Evolutionary conservation across 2,329 filamentous ascomycete genomes (phyloP), one percentile per base, ranked within the genome.

Genomic region (Curvularia verruculosa): DNA sequence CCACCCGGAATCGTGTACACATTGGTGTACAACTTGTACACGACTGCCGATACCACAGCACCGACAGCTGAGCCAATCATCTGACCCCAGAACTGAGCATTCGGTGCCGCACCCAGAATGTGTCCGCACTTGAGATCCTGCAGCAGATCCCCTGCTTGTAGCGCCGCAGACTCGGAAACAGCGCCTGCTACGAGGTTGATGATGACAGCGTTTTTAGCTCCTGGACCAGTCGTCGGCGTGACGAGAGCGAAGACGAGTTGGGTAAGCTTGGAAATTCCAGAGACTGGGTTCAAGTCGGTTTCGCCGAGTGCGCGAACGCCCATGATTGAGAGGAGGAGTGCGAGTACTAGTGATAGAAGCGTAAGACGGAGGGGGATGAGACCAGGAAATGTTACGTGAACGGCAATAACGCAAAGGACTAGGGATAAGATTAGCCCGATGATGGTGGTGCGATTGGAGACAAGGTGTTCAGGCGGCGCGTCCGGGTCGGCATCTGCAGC

Each of bases 121-220:
- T 99, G 93, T 0, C 95, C 95, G 0, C 95, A 97, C 76, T 99
- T 99, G 28, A 99, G 84, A 73, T 99, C 95, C 74, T 99, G 95
- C 85, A 99, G 91, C 53, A 99, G 86, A 75, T 99, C 95, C 8
- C 95, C 95, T 2, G 95, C 94, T 80, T 99, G 95, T 4, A 98
- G 82, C 3, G 95, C 95, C 5, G 95, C 90, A 3, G 88, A 87
- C 75, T 93, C 90, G 10, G 87, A 89, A 28, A 99, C 88, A 0
- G 95, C 95, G 8, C 95, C 95, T 0, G 94, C 95, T 6, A 99
- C 87, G 1, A 99, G 85, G 72, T 99, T 99, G 72, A 97, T 96
- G 54, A 96, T 84, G n/a, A 99, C 88, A 12, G 92, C 91, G 39
- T 92, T 92, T 67, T 89, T 89, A 2, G 72, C 70, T 6, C 60